phyloP scores from a whole-genome alignment of 2,329 filamentous ascomycete species.

The Juglanconis oblonga region DNA sequence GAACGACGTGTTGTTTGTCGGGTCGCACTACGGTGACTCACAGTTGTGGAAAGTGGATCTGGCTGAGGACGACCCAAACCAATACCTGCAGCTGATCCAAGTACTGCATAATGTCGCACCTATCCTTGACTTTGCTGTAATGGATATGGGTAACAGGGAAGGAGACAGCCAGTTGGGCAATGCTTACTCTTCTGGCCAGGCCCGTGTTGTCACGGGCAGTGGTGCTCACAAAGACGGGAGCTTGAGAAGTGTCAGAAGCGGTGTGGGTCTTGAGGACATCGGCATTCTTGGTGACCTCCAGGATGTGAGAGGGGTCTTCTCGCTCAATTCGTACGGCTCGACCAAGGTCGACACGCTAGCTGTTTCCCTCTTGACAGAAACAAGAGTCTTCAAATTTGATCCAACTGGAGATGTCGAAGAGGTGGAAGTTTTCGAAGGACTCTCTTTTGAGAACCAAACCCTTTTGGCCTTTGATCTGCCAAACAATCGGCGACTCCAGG shows the following conservation, averaged over 20 bases:
- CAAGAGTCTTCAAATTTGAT: conserved; percentile 77
- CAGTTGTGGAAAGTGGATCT: conserved; percentile 71
- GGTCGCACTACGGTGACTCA: conserved; percentile 89
- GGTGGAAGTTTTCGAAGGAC: conserved; percentile 69
- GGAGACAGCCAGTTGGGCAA: conserved; percentile 73
- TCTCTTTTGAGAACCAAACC: conserved; percentile 68
- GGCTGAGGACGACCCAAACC: conserved; percentile 30
- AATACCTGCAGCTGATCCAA: conserved; percentile 64
- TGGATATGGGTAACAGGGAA: conserved; percentile 89
- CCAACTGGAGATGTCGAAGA: conserved; percentile 79
- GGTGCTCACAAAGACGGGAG: conserved; percentile 88
- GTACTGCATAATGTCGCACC: conserved; percentile 82
- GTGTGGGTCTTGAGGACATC: conserved; percentile 85
- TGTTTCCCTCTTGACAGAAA: conserved; percentile 79
- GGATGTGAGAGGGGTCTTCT: conserved; percentile 70
- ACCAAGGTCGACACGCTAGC: conserved; percentile 66
- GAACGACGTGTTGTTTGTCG: conserved; percentile 74
- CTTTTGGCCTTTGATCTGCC: conserved; percentile 67
- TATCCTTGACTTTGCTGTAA: conserved; percentile 86
- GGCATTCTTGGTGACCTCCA: conserved; percentile 79
- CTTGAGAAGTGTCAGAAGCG: conserved; percentile 85
- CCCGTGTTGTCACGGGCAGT: conserved; percentile 87
- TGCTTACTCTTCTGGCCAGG: conserved; percentile 92
- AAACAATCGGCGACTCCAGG: conserved; percentile 66
- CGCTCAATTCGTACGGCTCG: conserved; percentile 52